Evolutionary conservation across 2,329 filamentous ascomycete species (phyloP).

Genomic region (Pestalotiopsis sp.): DNA sequence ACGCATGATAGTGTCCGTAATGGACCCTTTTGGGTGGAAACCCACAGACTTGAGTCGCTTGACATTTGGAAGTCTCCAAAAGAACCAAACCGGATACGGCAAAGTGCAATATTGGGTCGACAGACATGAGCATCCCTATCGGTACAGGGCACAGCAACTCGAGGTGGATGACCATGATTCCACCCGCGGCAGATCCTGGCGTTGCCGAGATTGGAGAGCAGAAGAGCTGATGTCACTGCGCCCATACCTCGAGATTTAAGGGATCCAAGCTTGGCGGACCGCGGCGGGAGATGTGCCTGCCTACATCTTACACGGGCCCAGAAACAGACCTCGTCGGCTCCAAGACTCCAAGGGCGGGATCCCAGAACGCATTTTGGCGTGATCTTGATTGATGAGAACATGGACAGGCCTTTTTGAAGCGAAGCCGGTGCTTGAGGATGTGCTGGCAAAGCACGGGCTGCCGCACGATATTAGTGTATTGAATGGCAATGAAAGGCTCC

Average conservation of each 20-base stretch:
- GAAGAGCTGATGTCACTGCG: slow-evolving; percentile 15
- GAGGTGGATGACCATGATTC: background rate
- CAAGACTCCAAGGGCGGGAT: background rate
- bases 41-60: background rate
- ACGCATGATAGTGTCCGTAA: slow-evolving; percentile 8
- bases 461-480: slow-evolving; percentile 2
- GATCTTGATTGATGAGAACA: background rate
- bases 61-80: slow-evolving; percentile 1
- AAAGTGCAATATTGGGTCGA: background rate
- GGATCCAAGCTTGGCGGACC: slow-evolving; percentile 12
- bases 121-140: slow-evolving; percentile 5
- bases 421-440: background rate
- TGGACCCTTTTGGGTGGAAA: background rate
- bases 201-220: slow-evolving; percentile 17
- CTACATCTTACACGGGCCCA: slow-evolving; percentile 13
- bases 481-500: background rate
- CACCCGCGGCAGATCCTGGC: slow-evolving; percentile 10
- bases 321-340: slow-evolving; percentile 9
- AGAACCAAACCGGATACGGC: slow-evolving; percentile 1
- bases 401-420: background rate
- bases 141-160: background rate
- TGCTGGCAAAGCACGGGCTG: slow-evolving; percentile 9
- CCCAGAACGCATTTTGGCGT: slow-evolving; percentile 2
- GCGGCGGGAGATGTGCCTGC: slow-evolving; percentile 17
- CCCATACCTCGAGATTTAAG: slow-evolving; percentile 7